Percentiles rank a stretch among this genome's conserved stretches.
These are phyloP conservation scores for Cucurbitaria berberidis DNA, from an alignment of 2,329 filamentous ascomycete species.

Conservation along the genomic window DNA sequence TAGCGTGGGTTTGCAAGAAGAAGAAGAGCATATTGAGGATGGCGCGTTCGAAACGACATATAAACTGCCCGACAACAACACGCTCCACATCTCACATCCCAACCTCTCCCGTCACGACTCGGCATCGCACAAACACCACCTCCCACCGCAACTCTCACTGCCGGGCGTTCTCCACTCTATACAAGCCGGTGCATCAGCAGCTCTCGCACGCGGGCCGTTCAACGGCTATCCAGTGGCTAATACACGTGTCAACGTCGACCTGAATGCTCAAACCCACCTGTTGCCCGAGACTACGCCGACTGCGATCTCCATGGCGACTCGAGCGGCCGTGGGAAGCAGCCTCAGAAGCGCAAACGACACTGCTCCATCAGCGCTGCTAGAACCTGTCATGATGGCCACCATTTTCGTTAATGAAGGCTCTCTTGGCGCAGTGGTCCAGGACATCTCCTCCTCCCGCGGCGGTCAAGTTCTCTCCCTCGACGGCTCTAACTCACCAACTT, in stretches of 20 bases:
- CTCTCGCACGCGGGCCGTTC: slow-evolving; percentile 81
- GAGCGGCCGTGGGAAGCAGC: slow-evolving; percentile 67
- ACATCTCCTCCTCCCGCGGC: slow-evolving; percentile 75
- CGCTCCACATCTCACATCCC: slow-evolving; percentile 63
- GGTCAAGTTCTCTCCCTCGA: slow-evolving; percentile 76
- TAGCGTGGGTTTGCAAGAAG: slow-evolving; percentile 26
- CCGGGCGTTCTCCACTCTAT: slow-evolving; percentile 61
- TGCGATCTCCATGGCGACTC: slow-evolving; percentile 71
- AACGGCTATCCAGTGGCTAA: slow-evolving; percentile 81
- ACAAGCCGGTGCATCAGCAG: slow-evolving; percentile 80
- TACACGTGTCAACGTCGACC: slow-evolving; percentile 71
- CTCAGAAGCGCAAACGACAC: slow-evolving; percentile 67
- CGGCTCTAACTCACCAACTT: slow-evolving; percentile 17
- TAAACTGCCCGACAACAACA: slow-evolving; percentile 68
- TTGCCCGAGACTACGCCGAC: slow-evolving; percentile 72
- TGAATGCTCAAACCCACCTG: slow-evolving; percentile 70
- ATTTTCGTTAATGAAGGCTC: slow-evolving; percentile 84
- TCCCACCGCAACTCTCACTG: slow-evolving; percentile 62
- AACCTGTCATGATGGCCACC: slow-evolving; percentile 90
- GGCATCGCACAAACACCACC: slow-evolving; percentile 50
- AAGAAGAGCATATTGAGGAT: slow-evolving; percentile 30
- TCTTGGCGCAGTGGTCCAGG: slow-evolving; percentile 82
- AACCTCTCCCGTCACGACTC: slow-evolving; percentile 52
- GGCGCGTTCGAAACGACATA: slow-evolving; percentile 38
- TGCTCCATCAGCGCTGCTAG: slow-evolving; percentile 72